Base-by-base conservation (phyloP, 371 early-diverging fungal species). In the Mucor mucedo region DNA sequence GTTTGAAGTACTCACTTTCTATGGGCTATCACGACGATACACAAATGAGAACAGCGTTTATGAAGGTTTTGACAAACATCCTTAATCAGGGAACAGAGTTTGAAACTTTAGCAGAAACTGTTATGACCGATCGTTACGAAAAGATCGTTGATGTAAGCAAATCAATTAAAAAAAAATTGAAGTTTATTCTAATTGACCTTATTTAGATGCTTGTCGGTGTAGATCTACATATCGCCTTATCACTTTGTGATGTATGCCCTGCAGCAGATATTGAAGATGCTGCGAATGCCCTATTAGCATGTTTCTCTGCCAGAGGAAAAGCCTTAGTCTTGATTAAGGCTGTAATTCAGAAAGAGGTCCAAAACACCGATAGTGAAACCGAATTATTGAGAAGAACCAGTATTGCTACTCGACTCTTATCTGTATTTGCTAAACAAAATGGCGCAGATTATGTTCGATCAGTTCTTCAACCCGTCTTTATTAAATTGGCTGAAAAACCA, bases 11-110 rank as follows among this genome's bases (percentile, higher is more conserved):
- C 71, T 94, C 95, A 39, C 77, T 97, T 28, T 88, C 94, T 0
- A 92, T 94, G 87, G 93, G 94, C 27, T 97, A 97, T 63, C 92
- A 96, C 65, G 95, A 95, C 69, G 96, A 96, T 73, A 80, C 87
- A 14, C 87, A 89, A 55, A 93, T 91, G 48, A 84, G 96, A 21
- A 89, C 93, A 0, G 90, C 95, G 7, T 97, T 97, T 58, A 95
- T 94, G 83, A 91, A 94, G 60, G 96, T 97, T 28, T 77, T 97
- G 66, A 94, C 96, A 27, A 93, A 95, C 63, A 89, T 96, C 52
- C 75, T 97, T 35, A 90, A 92, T 58, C 87, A 90, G 69, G 97
- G 95, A 4, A 89, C 93, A 6, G 92, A 93, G 65, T 94, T 93
- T 65, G 93, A 90, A 47, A 90, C 89, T 3, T 75, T 96, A 29